Base-by-base conservation (phyloP, 2,329 filamentous ascomycete genomes). In the Sarocladium kiliense region DNA sequence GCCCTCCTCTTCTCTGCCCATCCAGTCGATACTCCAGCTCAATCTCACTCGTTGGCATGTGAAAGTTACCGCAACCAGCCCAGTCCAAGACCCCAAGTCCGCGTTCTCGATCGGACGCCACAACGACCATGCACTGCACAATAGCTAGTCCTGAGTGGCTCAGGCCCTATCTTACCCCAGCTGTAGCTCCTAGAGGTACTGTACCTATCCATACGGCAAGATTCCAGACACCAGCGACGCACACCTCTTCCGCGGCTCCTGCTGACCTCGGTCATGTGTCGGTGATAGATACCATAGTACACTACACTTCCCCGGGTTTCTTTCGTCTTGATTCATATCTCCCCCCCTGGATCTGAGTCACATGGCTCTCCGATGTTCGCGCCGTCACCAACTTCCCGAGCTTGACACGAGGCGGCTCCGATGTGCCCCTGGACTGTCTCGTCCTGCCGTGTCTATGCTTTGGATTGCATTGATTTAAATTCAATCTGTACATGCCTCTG, bases 311-410 rank as follows among this genome's bases (percentile, higher is more conserved):
- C 11, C 44, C 44, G 44, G 44, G 23, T 27, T 47, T 26, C 44
- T 47, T 30, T 47, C 44, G 44, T 47, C 44, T 47, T 47, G 18
- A 21, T 47, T 23, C 27, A 6, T 11, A n/a, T n/a, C n/a, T 34
- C n/a, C 21, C 21, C 39, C 23, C 10, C 21, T 45, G 12, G 9
- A 32, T 49, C 27, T 51, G 47, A 51, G 27, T 51, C 47, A 51
- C 47, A 34, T 51, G 27, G 47, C n/a, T 19, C 30, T 51, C 47
- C 47, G 47, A 51, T 51, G 16, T 32, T 5, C 25, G 26, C 47
- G 26, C 47, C 47, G 47, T 23, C 36, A 4, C 5, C 5, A 7
- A 3, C 47, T 34, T 36, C 27, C 27, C 44, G 23, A 47, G 12
- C 44, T 47, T 47, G 14, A 47, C 41, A 30, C 25, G 21, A 47